Evolutionary conservation across 106 monocot genomes (phyloP), one percentile per base, ranked within the genome.

Genomic region (Platanthera guangdongensis): DNA sequence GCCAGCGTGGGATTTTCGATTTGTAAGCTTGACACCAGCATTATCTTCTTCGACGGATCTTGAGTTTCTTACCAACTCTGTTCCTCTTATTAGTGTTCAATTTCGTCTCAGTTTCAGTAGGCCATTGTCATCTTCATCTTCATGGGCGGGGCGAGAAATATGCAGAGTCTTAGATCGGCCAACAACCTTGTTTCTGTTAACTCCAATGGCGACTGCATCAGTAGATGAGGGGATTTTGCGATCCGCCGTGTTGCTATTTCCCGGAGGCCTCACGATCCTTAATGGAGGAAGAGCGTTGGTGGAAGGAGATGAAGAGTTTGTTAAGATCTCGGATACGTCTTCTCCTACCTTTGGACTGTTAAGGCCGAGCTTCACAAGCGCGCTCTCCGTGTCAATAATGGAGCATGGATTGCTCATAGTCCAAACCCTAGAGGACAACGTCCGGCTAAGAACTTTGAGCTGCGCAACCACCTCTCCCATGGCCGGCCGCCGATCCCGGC

Each of bases 401-500:
- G 87, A 81, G 77, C 97, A 99, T 0, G 97, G 97, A 46, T 90
- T 88, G 19, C 74, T 87, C 30, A 87, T 84, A 4, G 85, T 83
- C 96, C 96, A 97, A 4, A 79, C 53, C 76, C 81, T 90, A 0
- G 77, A 59, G 28, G 81, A 47, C 60, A 86, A 71, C 0, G 82
- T 73, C 81, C 84, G 87, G 32, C 70, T 79, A 4, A 94, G 60
- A 8, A 81, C 73, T 85, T 88, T 85, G 25, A 99, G 88, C 70
- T 80, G 84, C 28, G 83, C 88, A 15, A 88, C 88, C 15, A 99
- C 86, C 82, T 94, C 86, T 4, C 74, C 88, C 97, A 99, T 99
- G 4, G 86, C 75, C 0, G 97, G 97, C 77, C 97, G 80, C 80
- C 81, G 65, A 68, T 92, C 94, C 78, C 73, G 73, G 51, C 53